A percentile compares a stretch with the other conserved stretches of the same genome.
Conservation (phyloP, 371 early-diverging fungal species). For the Zancudomyces culisetae region DNA sequence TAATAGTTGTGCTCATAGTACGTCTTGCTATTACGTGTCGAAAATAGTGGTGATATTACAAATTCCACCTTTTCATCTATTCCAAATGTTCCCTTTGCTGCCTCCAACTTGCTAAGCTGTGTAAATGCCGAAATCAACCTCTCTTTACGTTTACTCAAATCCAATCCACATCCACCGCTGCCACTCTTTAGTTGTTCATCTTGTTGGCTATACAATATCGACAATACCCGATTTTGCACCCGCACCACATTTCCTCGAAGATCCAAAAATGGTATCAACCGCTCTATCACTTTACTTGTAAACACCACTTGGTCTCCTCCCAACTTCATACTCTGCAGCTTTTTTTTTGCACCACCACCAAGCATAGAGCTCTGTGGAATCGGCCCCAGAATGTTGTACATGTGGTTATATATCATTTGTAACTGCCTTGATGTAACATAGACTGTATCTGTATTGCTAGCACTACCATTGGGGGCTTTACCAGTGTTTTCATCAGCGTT, state of each 20-base stretch:
- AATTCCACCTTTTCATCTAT: conserved; percentile 9
- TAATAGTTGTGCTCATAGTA: conserved; percentile 22
- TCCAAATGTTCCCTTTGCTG: conserved; percentile 9
- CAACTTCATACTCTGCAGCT: neutral
- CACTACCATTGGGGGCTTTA: neutral
- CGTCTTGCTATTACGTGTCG: conserved; percentile 16
- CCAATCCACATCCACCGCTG: neutral
- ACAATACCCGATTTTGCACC: neutral
- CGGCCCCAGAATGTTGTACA: neutral
- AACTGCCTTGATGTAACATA: conserved; percentile 3
- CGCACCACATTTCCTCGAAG: conserved; percentile 22
- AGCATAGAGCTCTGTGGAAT: too few species aligned
- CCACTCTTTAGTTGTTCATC: neutral
- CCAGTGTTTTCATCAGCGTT: neutral
- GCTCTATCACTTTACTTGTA: conserved; percentile 37
- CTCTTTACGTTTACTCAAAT: conserved; percentile 2
- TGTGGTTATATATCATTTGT: neutral
- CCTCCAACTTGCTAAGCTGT: conserved; percentile 20
- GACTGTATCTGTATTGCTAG: neutral
- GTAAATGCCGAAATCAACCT: conserved; percentile 12
- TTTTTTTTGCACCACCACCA: conserved; percentile 2
- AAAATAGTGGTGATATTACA: conserved; percentile 16
- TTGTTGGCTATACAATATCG: neutral
- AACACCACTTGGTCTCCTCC: conserved; percentile 28
- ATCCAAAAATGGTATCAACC: conserved; percentile 38